A percentile compares a stretch with the other conserved stretches of the same genome.
phyloP scores from a whole-genome alignment of 2,329 filamentous ascomycete genomes.

The Nigrospora oryzae region DNA sequence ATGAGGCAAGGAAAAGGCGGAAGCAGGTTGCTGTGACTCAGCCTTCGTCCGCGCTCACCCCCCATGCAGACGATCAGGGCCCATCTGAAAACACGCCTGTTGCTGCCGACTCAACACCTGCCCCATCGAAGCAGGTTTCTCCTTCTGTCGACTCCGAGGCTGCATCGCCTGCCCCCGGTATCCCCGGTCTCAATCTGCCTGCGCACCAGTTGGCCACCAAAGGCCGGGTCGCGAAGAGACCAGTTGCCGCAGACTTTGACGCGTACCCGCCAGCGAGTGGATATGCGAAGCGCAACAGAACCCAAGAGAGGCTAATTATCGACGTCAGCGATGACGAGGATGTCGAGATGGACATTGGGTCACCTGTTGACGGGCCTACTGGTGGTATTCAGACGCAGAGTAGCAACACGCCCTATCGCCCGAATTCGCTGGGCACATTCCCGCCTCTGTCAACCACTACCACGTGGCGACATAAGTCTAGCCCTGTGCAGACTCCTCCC shows the following conservation, averaged over 20 bases:
- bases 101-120: too few species aligned
- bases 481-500: conserved; percentile 27
- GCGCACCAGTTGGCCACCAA: conserved; percentile 11
- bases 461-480: conserved; percentile 28
- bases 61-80: neutral
- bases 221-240: conserved; percentile 40
- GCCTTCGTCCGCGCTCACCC: neutral
- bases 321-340: conserved; percentile 72
- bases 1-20: conserved; percentile 15
- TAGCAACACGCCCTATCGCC: conserved; percentile 21
- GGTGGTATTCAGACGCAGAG: conserved; percentile 23
- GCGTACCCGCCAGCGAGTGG: conserved; percentile 33
- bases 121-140: neutral
- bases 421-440: conserved; percentile 33
- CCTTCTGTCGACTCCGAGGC: conserved; percentile 3
- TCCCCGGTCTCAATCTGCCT: conserved; percentile 15
- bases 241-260: conserved; percentile 64
- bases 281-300: conserved; percentile 49
- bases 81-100: too few species aligned
- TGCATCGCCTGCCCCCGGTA: conserved; percentile 11
- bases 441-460: conserved; percentile 30
- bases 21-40: conserved; percentile 4
- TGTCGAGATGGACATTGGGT: conserved; percentile 60
- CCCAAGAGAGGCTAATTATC: conserved; percentile 56
- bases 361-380: conserved; percentile 32